Evolutionary conservation across 305 asterid genomes (phyloP).

Genomic region (Fraxinus greggii): DNA sequence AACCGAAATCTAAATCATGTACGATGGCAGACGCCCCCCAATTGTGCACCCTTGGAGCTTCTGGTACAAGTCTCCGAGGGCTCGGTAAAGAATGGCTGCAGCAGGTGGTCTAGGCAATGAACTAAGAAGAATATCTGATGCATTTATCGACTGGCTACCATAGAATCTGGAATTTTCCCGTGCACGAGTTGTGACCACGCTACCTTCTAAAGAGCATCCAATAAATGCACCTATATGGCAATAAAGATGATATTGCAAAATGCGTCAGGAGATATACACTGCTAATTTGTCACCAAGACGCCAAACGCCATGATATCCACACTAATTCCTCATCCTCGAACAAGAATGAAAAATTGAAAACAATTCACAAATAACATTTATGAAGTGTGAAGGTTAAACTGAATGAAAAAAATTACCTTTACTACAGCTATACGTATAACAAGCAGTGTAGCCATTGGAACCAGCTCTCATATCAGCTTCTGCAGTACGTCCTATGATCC

Average conservation of each 20-base stretch:
- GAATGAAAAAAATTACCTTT: constrained; percentile 51
- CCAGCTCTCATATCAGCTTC: constrained; percentile 91
- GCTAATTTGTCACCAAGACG: neutral
- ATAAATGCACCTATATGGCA: constrained; percentile 77
- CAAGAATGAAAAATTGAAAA: neutral
- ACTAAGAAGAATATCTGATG: constrained; percentile 71
- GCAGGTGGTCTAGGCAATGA: constrained; percentile 92
- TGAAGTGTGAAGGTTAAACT: neutral
- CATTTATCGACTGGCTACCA: constrained; percentile 65
- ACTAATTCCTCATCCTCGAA: neutral
- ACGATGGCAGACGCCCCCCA: neutral
- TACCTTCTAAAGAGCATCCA: constrained; percentile 92
- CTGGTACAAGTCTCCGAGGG: constrained; percentile 62
- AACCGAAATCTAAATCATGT: neutral
- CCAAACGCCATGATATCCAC: neutral
- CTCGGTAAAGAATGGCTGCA: constrained; percentile 77
- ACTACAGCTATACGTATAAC: constrained; percentile 93
- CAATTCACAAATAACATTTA: neutral
- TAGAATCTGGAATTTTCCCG: constrained; percentile 77
- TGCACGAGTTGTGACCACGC: constrained; percentile 69
- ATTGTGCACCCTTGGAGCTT: constrained; percentile 37
- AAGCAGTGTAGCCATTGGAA: constrained; percentile 60
- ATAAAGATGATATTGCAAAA: neutral
- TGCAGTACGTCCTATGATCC: constrained; percentile 86
- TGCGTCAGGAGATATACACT: neutral